phyloP scores from a whole-genome alignment of 257 asterid species.

The Perilla frutescens region DNA sequence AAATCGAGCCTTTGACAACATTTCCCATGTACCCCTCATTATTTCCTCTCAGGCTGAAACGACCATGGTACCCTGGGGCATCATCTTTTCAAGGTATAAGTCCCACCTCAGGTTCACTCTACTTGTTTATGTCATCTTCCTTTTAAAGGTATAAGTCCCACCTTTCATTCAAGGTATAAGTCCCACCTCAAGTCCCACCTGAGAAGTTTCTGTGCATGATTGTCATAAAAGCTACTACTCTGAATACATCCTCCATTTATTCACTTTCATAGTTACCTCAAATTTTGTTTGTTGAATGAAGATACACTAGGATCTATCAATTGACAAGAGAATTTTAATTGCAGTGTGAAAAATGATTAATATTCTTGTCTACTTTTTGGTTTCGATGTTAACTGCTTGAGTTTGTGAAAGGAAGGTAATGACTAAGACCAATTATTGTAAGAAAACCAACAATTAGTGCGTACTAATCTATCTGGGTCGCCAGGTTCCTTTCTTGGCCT shows the following conservation, averaged over 20 bases:
- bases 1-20: constrained; percentile 95
- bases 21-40: constrained; percentile 95
- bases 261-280: not conserved
- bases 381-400: not conserved
- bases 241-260: not conserved
- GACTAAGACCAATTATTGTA: not conserved
- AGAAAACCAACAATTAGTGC: not conserved
- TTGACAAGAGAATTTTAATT: not conserved
- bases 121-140: not conserved
- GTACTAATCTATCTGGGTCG: too few species aligned
- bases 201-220: not conserved
- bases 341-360: not conserved
- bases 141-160: too few species aligned
- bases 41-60: constrained; percentile 87
- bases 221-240: not conserved
- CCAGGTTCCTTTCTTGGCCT: too few species aligned
- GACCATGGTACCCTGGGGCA: constrained; percentile 97
- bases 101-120: constrained; percentile 31
- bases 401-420: constrained; percentile 1
- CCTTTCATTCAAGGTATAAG: too few species aligned
- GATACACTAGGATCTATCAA: not conserved
- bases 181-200: too few species aligned
- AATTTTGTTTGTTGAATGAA: not conserved
- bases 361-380: not conserved
- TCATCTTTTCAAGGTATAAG: constrained; percentile 85